These are phyloP conservation scores for Capillidium heterosporum DNA, from an alignment of 371 early-diverging fungal genomes.

Conservation along the genomic window DNA sequence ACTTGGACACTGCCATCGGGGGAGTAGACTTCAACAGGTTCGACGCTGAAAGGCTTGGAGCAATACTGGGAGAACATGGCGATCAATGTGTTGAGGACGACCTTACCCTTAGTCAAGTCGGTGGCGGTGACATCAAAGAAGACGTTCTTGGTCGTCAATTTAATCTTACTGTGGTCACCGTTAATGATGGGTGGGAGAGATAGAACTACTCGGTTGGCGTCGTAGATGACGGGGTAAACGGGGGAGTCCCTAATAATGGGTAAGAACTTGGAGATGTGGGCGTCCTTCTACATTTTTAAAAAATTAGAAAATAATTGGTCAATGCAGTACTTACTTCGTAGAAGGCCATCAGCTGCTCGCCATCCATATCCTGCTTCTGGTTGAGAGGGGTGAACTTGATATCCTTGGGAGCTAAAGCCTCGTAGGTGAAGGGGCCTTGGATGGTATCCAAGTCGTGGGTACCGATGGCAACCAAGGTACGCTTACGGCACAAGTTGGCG, in stretches of 20 bases:
- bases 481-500: slow-evolving; percentile 88
- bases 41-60: slow-evolving; percentile 53
- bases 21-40: slow-evolving; percentile 79
- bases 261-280: slow-evolving; percentile 78
- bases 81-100: slow-evolving; percentile 80
- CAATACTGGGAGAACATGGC: slow-evolving; percentile 92
- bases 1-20: slow-evolving; percentile 51
- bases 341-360: slow-evolving; percentile 69
- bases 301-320: not conserved
- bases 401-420: slow-evolving; percentile 70
- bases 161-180: slow-evolving; percentile 95
- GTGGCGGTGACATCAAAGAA: slow-evolving; percentile 98
- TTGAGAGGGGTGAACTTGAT: slow-evolving; percentile 92
- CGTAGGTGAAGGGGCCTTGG: slow-evolving; percentile 89
- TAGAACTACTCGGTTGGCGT: slow-evolving; percentile 67
- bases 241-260: slow-evolving; percentile 84
- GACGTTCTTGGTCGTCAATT: slow-evolving; percentile 87
- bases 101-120: slow-evolving; percentile 86
- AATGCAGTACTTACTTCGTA: slow-evolving; percentile 38
- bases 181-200: slow-evolving; percentile 99
- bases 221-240: slow-evolving; percentile 83
- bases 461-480: slow-evolving; percentile 95
- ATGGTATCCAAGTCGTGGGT: slow-evolving; percentile 98
- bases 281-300: slow-evolving; percentile 29
- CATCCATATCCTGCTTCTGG: slow-evolving; percentile 74